Evolutionary conservation across 345 rosid species (phyloP).

Genomic region (Cardamine resedifolia): DNA sequence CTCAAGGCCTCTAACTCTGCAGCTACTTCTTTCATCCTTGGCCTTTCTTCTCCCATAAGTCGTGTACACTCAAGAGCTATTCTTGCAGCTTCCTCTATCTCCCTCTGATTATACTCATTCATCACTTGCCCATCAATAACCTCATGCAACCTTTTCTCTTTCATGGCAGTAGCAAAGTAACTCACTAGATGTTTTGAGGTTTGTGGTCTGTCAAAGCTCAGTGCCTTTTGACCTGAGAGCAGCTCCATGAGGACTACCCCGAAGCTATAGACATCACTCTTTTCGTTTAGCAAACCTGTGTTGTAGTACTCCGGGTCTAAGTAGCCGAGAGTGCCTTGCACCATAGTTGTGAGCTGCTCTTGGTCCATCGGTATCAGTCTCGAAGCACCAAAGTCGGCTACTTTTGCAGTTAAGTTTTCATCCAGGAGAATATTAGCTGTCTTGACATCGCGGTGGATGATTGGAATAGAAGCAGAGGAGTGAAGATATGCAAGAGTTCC

Average conservation of each 20-base stretch:
- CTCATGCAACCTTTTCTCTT: slow-evolving; percentile 4
- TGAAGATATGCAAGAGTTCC: slow-evolving; percentile 48
- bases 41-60: slow-evolving; percentile 28
- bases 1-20: slow-evolving; percentile 33
- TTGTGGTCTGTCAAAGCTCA: slow-evolving; percentile 28
- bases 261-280: slow-evolving; percentile 57
- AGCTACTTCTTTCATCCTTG: slow-evolving; percentile 34
- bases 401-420: slow-evolving; percentile 42
- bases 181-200: slow-evolving; percentile 33
- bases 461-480: slow-evolving; percentile 44
- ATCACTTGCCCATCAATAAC: slow-evolving; percentile 21
- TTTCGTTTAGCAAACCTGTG: slow-evolving; percentile 28
- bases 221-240: slow-evolving; percentile 33
- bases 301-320: slow-evolving; percentile 49
- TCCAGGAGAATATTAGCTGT: slow-evolving; percentile 49
- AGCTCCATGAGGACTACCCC: slow-evolving; percentile 50
- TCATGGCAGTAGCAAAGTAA: slow-evolving; percentile 28
- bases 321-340: slow-evolving; percentile 48
- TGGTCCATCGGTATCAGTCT: slow-evolving; percentile 42
- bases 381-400: slow-evolving; percentile 56
- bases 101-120: background rate
- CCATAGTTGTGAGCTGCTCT: slow-evolving; percentile 44
- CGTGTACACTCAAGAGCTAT: background rate
- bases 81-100: slow-evolving; percentile 1
- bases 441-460: slow-evolving; percentile 51